A percentile compares a stretch with the other conserved stretches of the same genome.
Evolutionary conservation across 768 basidiomycete species (phyloP).

Genomic region (Leucosporidium yakuticum): DNA sequence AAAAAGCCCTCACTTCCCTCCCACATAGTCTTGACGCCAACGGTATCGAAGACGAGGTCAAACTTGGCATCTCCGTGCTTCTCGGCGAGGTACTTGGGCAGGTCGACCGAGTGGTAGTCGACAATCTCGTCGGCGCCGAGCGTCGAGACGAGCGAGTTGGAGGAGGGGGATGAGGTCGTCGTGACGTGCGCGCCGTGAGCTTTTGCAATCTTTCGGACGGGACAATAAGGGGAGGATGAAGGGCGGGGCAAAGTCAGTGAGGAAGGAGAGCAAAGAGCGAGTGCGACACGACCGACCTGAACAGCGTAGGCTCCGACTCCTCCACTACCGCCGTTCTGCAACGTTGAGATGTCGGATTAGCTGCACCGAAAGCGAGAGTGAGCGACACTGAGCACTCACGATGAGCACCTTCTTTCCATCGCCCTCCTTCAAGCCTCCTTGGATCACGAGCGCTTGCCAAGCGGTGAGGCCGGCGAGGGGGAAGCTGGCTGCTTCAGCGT

Average conservation of each 20-base stretch:
- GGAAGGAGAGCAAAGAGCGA: neutral
- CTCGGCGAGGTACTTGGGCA: conserved; percentile 6
- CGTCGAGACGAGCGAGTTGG: conserved; percentile 12
- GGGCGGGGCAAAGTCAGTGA: too few relatives aligned
- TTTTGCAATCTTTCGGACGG: conserved; percentile 19
- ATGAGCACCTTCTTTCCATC: conserved; percentile 19
- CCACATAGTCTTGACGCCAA: conserved; percentile 46
- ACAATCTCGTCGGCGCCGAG: conserved; percentile 12
- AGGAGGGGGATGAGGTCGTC: conserved; percentile 26
- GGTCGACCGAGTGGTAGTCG: conserved; percentile 22
- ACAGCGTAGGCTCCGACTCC: conserved; percentile 19
- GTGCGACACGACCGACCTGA: conserved; percentile 12
- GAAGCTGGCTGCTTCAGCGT: conserved; percentile 59
- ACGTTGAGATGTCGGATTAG: too few relatives aligned
- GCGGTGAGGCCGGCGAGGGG: conserved; percentile 58
- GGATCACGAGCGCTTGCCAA: conserved; percentile 52
- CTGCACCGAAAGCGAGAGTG: neutral
- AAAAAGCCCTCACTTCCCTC: conserved; percentile 53
- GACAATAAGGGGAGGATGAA: too few relatives aligned
- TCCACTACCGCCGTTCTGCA: conserved; percentile 25
- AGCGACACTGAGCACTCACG: too few relatives aligned
- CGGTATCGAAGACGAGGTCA: conserved; percentile 57
- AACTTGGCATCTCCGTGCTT: conserved; percentile 42
- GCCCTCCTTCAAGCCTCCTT: conserved; percentile 35
- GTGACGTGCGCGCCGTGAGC: conserved; percentile 26